phyloP scores from a whole-genome alignment of 345 rosid genomes.

The Aethionema arabicum region DNA sequence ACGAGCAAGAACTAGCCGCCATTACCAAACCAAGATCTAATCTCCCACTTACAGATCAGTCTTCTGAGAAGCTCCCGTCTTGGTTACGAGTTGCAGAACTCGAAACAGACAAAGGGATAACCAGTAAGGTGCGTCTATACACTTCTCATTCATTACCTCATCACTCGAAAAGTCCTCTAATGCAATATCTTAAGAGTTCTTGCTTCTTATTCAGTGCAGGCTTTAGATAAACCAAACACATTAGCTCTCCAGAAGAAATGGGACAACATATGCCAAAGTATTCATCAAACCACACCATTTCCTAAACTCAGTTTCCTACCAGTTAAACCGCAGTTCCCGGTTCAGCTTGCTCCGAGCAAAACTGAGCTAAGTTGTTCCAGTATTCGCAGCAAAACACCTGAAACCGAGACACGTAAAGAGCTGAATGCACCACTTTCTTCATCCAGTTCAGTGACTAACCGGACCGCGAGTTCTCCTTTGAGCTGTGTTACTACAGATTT shows the following conservation, averaged over 20 bases:
- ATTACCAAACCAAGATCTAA: constrained; percentile 43
- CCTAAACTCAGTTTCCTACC: constrained; percentile 35
- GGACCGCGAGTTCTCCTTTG: constrained; percentile 24
- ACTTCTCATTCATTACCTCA: constrained; percentile 1
- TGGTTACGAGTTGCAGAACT: constrained; percentile 49
- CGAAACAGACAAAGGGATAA: constrained; percentile 39
- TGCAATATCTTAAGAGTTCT: constrained; percentile 40
- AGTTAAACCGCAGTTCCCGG: constrained; percentile 32
- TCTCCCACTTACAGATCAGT: constrained; percentile 44
- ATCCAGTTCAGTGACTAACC: constrained; percentile 29
- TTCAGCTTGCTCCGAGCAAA: constrained; percentile 13
- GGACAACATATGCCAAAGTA: constrained; percentile 54
- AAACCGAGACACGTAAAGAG: constrained; percentile 26
- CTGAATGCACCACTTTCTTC: constrained; percentile 25
- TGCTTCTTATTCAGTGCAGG: constrained; percentile 59
- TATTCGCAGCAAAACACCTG: constrained; percentile 14
- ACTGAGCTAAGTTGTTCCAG: constrained; percentile 5
- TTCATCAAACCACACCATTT: constrained; percentile 44
- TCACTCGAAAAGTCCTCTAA: neutral
- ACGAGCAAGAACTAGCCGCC: constrained; percentile 52
- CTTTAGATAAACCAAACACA: constrained; percentile 36
- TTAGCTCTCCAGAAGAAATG: constrained; percentile 56
- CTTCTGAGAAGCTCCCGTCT: constrained; percentile 45
- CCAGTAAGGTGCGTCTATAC: constrained; percentile 46
- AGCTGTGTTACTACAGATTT: constrained; percentile 58